Evolutionary conservation across 2,329 filamentous ascomycete genomes (phyloP), one percentile per base, ranked within the genome.

Genomic region (Aspergillus pseudoterreus): DNA sequence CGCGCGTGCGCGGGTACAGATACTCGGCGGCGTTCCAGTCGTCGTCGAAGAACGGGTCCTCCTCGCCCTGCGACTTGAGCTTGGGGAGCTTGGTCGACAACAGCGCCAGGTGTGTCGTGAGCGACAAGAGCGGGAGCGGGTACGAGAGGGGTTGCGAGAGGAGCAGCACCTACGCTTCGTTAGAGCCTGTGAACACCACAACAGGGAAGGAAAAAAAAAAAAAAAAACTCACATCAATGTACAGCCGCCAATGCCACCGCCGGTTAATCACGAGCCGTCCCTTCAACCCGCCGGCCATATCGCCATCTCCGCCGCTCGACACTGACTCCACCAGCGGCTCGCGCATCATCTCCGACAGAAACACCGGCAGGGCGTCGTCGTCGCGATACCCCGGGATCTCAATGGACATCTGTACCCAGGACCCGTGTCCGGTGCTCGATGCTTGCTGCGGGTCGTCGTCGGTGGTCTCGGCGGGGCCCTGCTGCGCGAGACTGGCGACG

Each of bases 11-110:
- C 1, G 85, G 81, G 74, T 95, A 99, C 27, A 99, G 76, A 51
- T 84, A 85, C 15, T 83, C 80, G 1, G 91, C 85, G 14, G 87
- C 88, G 57, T 88, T 90, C 94, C 94, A 99, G 75, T 99, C 94
- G 73, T 99, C 94, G 75, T 96, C 88, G 73, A 99, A 99, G 67
- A 96, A 85, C 11, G 94, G 94, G 63, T 99, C 94, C 75, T 99
- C 94, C 73, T 97, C 92, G 52, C 83, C 83, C 70, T 95, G 88
- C 1, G 92, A 96, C 68, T 90, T 90, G 47, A 96, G 79, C 22
- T 85, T 82, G 6, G 94, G 94, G 2, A 97, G 79, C 57, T 88
- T 85, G 6, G 94, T 92, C 27, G 89, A 86, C 56, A 96, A 84
- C 43, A 99, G 87, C 3, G 94, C 94, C 54, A 99, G 86, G 69